Conservation (phyloP, 2,329 filamentous ascomycete genomes). For the Drechslera avenae region DNA sequence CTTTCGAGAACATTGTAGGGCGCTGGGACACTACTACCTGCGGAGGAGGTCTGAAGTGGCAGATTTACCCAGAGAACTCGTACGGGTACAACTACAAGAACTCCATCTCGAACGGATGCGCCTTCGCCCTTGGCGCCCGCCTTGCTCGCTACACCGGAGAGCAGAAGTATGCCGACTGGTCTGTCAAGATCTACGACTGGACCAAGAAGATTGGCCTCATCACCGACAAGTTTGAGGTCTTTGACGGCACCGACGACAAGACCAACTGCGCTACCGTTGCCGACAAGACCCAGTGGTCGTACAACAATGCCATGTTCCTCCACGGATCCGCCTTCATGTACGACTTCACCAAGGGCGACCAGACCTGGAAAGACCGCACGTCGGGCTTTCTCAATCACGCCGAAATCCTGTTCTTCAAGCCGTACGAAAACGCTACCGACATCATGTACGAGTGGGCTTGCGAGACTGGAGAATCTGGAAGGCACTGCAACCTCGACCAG, state of each 20-base stretch:
- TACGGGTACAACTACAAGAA: constrained; percentile 82
- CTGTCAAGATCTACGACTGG: constrained; percentile 68
- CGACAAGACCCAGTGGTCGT: constrained; percentile 62
- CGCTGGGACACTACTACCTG: constrained; percentile 74
- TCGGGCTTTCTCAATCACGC: constrained; percentile 62
- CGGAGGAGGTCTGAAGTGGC: constrained; percentile 76
- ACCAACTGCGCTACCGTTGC: constrained; percentile 56
- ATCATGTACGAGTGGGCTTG: constrained; percentile 71
- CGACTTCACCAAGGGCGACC: constrained; percentile 54
- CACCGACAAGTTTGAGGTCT: constrained; percentile 57
- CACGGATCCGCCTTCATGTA: constrained; percentile 63
- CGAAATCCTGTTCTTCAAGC: constrained; percentile 59
- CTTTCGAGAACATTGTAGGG: constrained; percentile 71
- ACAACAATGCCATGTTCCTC: constrained; percentile 62
- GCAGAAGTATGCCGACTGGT: constrained; percentile 64
- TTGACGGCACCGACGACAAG: constrained; percentile 59
- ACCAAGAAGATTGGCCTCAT: constrained; percentile 57
- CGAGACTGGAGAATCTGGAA: constrained; percentile 55
- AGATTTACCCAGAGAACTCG: constrained; percentile 77
- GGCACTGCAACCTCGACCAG: constrained; percentile 71
- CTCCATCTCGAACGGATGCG: constrained; percentile 77
- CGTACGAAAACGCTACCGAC: constrained; percentile 53
- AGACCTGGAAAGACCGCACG: constrained; percentile 63
- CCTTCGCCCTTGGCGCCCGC: constrained; percentile 80
- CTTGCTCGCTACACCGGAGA: constrained; percentile 73